Percentiles rank a stretch among this genome's conserved stretches.
These are phyloP conservation scores for Microstegium vimineum DNA, from an alignment of 176 grass and related monocot species.

Conservation along the genomic window DNA sequence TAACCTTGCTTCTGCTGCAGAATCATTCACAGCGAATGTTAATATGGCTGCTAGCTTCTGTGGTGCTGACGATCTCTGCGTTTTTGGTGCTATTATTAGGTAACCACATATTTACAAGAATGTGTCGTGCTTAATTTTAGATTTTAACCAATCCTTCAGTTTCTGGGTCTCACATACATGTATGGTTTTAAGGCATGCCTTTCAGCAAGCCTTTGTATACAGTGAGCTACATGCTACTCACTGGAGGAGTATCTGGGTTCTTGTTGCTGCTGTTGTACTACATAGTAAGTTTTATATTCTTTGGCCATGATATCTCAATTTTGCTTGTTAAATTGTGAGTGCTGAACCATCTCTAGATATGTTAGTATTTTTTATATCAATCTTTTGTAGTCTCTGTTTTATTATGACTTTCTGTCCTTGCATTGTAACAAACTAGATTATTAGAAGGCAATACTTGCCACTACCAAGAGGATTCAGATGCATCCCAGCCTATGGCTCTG, in stretches of 20 bases:
- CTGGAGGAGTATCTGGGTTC: constrained; percentile 74
- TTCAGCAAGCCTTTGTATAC: constrained; percentile 95
- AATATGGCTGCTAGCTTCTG: constrained; percentile 62
- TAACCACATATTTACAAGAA: constrained; percentile 18
- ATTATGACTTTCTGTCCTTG: not conserved
- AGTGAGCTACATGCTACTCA: constrained; percentile 87
- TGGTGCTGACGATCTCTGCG: constrained; percentile 46
- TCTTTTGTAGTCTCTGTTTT: not conserved
- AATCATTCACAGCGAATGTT: constrained; percentile 59
- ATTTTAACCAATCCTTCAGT: constrained; percentile 13
- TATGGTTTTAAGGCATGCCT: constrained; percentile 63
- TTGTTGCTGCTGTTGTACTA: constrained; percentile 67
- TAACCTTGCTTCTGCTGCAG: constrained; percentile 44
- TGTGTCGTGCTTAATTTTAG: not conserved
- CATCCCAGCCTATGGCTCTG: not conserved
- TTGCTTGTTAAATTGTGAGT: not conserved
- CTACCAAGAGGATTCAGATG: not conserved
- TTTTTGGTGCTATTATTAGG: constrained; percentile 70
- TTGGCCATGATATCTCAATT: not conserved
- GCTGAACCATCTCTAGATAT: not conserved
- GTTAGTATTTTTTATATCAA: not conserved
- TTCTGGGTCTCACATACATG: constrained; percentile 8
- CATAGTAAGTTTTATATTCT: constrained; percentile 55
- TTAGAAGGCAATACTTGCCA: constrained; percentile 4
- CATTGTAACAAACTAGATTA: not conserved